Conservation (phyloP, 1,284 basidiomycete genomes). For the Thecaphora thlaspeos region DNA sequence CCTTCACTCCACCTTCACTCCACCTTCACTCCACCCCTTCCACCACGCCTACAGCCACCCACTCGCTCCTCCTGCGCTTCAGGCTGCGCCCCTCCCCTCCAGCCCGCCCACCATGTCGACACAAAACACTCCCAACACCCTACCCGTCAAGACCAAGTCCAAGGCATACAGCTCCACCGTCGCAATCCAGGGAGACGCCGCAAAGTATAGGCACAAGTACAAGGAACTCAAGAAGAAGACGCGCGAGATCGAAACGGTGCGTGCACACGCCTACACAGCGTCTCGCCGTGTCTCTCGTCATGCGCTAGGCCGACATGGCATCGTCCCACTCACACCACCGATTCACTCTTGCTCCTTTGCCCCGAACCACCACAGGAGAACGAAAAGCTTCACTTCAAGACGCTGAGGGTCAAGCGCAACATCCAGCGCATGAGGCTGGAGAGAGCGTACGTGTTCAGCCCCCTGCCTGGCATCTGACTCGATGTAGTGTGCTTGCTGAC, state of each 20-base stretch:
- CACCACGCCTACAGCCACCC: too few species aligned
- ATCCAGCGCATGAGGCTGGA: slow-evolving; percentile 86
- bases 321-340: slow-evolving; percentile 1
- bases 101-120: slow-evolving; percentile 1
- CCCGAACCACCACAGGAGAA: slow-evolving; percentile 67
- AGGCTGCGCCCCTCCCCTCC: too few species aligned
- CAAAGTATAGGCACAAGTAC: slow-evolving; percentile 84
- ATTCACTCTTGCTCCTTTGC: slow-evolving; percentile 11
- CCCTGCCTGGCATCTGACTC: neutral
- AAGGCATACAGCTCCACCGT: slow-evolving; percentile 53
- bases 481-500: too few species aligned
- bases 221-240: slow-evolving; percentile 85
- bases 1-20: too few species aligned
- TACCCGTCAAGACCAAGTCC: slow-evolving; percentile 49
- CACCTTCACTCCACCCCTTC: too few species aligned
- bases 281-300: too few species aligned
- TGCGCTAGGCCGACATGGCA: neutral
- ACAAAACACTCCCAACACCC: slow-evolving; percentile 10
- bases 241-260: slow-evolving; percentile 77
- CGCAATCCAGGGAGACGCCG: slow-evolving; percentile 66
- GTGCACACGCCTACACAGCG: slow-evolving; percentile 57
- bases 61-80: neutral
- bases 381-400: slow-evolving; percentile 78
- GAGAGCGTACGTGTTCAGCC: slow-evolving; percentile 69
- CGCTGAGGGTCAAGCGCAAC: slow-evolving; percentile 75